Evolutionary conservation across 139 green algal species (phyloP).

Genomic region (Tetraselmis striata): DNA sequence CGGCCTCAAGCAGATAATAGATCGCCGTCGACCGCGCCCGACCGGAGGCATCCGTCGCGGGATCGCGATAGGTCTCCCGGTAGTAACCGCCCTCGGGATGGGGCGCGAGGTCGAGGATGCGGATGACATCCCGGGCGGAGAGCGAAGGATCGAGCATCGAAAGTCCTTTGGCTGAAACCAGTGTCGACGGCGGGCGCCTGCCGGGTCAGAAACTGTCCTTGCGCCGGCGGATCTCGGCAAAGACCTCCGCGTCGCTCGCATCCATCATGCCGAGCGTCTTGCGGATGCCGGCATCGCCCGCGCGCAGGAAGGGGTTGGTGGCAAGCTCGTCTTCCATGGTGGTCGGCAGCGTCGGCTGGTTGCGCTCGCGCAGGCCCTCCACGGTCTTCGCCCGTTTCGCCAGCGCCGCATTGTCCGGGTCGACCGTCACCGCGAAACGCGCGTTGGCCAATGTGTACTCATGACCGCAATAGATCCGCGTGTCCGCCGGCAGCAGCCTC

Average conservation of each 20-base stretch:
- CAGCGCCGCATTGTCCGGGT: slow-evolving; percentile 60
- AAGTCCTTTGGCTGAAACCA: no score
- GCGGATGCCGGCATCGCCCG: slow-evolving; percentile 46
- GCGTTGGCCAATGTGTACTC: slow-evolving; percentile 63
- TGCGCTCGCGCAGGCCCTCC: slow-evolving; percentile 28
- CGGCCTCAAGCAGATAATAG: no score
- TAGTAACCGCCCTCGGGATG: no score
- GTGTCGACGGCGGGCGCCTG: no score
- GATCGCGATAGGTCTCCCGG: no score
- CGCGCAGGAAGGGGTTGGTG: slow-evolving; percentile 87
- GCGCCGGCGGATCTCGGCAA: slow-evolving; percentile 53
- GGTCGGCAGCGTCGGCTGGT: slow-evolving; percentile 69
- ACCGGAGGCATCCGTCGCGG: no score
- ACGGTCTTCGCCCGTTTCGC: slow-evolving; percentile 35
- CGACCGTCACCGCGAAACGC: slow-evolving; percentile 57
- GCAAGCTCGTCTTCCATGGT: slow-evolving; percentile 68
- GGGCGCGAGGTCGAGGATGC: no score
- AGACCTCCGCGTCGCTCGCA: slow-evolving; percentile 51
- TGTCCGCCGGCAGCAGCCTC: slow-evolving; percentile 56
- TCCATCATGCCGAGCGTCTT: slow-evolving; percentile 33
- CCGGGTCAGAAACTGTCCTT: slow-evolving; percentile 81
- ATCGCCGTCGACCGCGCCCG: no score
- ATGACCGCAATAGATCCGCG: slow-evolving; percentile 74
- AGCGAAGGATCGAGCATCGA: no score
- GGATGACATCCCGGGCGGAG: no score